Evolutionary conservation across 2,329 filamentous ascomycete genomes (phyloP), one percentile per base, ranked within the genome.

Genomic region (Mycocentrospora acerina): DNA sequence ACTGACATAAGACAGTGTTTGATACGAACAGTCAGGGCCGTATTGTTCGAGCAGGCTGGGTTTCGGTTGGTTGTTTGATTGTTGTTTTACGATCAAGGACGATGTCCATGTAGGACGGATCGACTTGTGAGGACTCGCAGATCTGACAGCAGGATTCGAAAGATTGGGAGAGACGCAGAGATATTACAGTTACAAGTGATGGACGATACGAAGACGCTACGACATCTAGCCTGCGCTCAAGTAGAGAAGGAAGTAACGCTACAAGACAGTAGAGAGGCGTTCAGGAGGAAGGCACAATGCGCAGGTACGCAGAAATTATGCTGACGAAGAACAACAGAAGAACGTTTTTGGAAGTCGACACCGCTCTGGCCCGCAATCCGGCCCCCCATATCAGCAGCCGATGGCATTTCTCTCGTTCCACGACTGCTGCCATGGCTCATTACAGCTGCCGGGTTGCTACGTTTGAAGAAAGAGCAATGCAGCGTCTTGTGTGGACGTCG

Each of bases 401-500:
- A 55, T 25, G 43, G 46, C 51, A 24, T 42, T 38, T 14, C 37
- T 26, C 19, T 15, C 36, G 26, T 37, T 43, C 24, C 39, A 35
- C 29, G 7, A 32, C 38, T 29, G 25, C 40, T 29, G 32, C 43
- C 43, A 48, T 46, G 39, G 46, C 46, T 48, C 44, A 56, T 55
- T 53, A 57, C 52, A 51, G 34, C 31, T 50, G 25, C 46, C 34
- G 33, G 42, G 38, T 44, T 37, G 43, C 40, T 18, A 46, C 49
- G 51, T 48, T 42, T 39, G 43, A 47, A 32, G 46, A 47, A 40
- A 50, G 38, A 46, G 53, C 50, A 42, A 57, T 50, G 55, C 42
- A 46, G 53, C 51, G 25, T 37, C 41, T 46, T 63, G 61, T 44
- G 47, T 64, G 61, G 62, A 53, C 42, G 57, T 55, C 38, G 53